Base-by-base conservation (phyloP, 2,329 filamentous ascomycete genomes). In the Chalara sp. region DNA sequence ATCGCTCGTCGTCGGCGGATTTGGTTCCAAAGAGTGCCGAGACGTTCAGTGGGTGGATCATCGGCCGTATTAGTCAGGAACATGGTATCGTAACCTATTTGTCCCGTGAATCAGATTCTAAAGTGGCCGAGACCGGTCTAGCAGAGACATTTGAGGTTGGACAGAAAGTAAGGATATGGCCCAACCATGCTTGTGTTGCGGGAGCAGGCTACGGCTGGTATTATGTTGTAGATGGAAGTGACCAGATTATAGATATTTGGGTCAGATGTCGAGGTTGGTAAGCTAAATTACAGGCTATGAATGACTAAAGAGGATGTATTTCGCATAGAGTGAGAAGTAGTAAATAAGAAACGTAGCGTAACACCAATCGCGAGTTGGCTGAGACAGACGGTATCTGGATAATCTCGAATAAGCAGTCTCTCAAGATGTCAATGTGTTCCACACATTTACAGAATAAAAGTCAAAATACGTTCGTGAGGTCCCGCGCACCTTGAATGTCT, bases 151-250 rank as follows among this genome's bases (percentile, higher is more conserved):
- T 89, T 51, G 56, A 66, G 2, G 71, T 88, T 32, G 87, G 87
- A 0, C 78, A 89, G 62, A 80, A 81, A 61, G 68, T 91, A 30
- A 73, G 81, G 51, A 70, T 92, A 6, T 91, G 84, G 81, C 87
- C 87, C 0, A 92, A 92, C 60, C 88, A 93, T 69, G 81, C 87
- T 35, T 93, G 88, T 64, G 84, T 92, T 58, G 79, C 87, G 1
- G 83, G 85, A 0, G 83, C 82, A 0, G 79, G 80, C 31, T 87
- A 84, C 68, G 81, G 77, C 1, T 88, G 81, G 75, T 93, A 89
- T 68, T 70, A 89, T 21, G 71, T 92, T 33, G 80, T 91, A 2
- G 87, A 92, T 66, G 81, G 79, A 31, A 75, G 80, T 57, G 74
- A 83, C 53, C 75, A 79, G 59, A 75, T 88, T 53, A 73, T 87